Evolutionary conservation across 192 early-diverging fungal species (phyloP).

Genomic region (Podila verticillata): DNA sequence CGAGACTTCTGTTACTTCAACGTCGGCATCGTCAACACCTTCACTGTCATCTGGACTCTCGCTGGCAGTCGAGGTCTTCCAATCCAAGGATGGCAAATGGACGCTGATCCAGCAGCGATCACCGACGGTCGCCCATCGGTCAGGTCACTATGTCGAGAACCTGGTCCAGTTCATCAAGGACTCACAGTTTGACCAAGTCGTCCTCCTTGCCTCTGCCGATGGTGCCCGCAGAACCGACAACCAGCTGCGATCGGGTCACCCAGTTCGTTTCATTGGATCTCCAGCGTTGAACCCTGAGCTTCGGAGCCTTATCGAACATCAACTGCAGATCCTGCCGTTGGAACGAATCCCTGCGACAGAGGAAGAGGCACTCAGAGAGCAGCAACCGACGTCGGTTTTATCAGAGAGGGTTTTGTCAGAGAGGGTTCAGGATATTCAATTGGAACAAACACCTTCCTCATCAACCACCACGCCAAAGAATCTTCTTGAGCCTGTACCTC

Average conservation of each 20-base stretch:
- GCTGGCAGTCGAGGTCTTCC: slow-evolving; percentile 69
- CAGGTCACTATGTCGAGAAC: slow-evolving; percentile 59
- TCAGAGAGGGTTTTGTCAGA: slow-evolving; percentile 24
- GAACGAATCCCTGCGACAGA: slow-evolving; percentile 45
- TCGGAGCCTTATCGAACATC: slow-evolving; percentile 17
- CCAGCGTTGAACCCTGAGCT: slow-evolving; percentile 12
- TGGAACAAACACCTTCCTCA: slow-evolving; percentile 10
- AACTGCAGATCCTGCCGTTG: slow-evolving; percentile 40
- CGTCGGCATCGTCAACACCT: not conserved
- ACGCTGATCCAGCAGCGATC: slow-evolving; percentile 80
- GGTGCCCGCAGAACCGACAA: slow-evolving; percentile 69
- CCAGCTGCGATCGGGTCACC: slow-evolving; percentile 64
- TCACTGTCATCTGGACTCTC: slow-evolving; percentile 36
- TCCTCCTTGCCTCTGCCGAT: slow-evolving; percentile 75
- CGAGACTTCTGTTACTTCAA: slow-evolving; percentile 42
- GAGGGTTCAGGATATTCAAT: slow-evolving; percentile 10
- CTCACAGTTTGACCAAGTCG: slow-evolving; percentile 61
- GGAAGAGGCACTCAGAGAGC: slow-evolving; percentile 11
- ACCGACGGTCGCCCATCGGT: slow-evolving; percentile 62
- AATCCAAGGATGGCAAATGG: slow-evolving; percentile 68
- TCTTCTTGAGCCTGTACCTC: slow-evolving; percentile 40
- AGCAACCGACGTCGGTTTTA: slow-evolving; percentile 2
- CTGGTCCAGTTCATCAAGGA: slow-evolving; percentile 64
- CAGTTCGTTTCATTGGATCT: slow-evolving; percentile 57
- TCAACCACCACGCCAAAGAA: not conserved